Percentiles rank a stretch among this genome's conserved stretches.
Evolutionary conservation across 2,329 filamentous ascomycete genomes (phyloP).

Genomic region (Sclerotinia minor): DNA sequence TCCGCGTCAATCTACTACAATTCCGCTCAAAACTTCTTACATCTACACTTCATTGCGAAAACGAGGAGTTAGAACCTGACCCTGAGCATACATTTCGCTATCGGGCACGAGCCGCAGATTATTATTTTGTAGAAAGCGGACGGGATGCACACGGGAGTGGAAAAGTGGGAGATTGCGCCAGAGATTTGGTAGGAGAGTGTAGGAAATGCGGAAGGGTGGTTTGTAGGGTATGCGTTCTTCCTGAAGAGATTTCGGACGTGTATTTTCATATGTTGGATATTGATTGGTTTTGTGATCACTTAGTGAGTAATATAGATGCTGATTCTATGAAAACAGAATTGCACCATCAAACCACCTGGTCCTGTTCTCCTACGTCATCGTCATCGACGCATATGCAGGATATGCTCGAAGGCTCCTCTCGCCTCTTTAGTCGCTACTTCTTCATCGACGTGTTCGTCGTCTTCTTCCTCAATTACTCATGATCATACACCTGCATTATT

Average conservation of each 20-base stretch:
- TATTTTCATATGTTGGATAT: background rate
- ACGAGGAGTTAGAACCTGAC: conserved; percentile 61
- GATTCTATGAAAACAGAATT: conserved; percentile 63
- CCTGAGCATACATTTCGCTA: conserved; percentile 58
- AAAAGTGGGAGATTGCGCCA: conserved; percentile 76
- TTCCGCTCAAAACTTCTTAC: conserved; percentile 72
- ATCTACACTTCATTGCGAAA: conserved; percentile 76
- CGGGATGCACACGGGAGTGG: conserved; percentile 52
- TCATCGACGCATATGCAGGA: conserved; percentile 76
- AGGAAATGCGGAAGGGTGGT: conserved; percentile 74
- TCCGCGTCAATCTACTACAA: conserved; percentile 75
- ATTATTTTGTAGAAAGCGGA: conserved; percentile 59
- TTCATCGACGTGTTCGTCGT: conserved; percentile 4
- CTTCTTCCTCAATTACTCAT: conserved; percentile 6
- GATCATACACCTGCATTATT: conserved; percentile 51
- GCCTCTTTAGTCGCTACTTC: conserved; percentile 46
- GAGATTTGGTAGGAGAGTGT: conserved; percentile 84
- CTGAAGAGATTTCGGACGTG: background rate
- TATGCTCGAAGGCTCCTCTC: conserved; percentile 73
- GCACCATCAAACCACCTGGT: conserved; percentile 79
- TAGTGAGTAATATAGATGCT: background rate
- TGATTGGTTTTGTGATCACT: background rate
- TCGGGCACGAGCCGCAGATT: conserved; percentile 57
- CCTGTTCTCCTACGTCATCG: conserved; percentile 66
- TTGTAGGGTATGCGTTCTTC: conserved; percentile 69